Conservation (phyloP, 202 grass and related monocot genomes). For the Panicum hallii region DNA sequence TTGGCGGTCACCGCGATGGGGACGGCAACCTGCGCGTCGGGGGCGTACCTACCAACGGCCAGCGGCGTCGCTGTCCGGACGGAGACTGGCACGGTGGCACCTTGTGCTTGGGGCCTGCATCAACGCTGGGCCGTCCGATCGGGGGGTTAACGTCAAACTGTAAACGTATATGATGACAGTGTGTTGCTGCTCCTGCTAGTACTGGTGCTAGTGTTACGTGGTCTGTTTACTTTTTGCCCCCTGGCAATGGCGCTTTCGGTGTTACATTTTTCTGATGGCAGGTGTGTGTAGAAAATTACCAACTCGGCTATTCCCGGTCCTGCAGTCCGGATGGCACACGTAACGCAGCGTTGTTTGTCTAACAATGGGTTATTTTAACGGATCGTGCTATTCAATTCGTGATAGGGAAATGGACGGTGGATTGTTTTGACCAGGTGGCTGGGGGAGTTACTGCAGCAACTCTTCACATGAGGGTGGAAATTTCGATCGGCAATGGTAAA, state of each 20-base stretch:
- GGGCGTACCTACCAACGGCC: not conserved
- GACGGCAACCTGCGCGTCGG: not conserved
- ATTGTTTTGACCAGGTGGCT: not conserved
- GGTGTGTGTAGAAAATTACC: not conserved
- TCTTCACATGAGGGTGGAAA: not conserved
- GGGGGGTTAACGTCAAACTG: not conserved
- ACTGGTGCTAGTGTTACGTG: not conserved
- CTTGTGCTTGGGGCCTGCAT: not conserved
- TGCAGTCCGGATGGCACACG: not conserved
- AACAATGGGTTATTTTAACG: not conserved
- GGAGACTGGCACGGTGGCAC: not conserved
- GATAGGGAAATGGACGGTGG: not conserved
- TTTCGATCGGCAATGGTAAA: not conserved
- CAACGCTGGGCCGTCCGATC: not conserved
- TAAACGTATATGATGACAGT: not conserved
- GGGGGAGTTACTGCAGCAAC: not conserved
- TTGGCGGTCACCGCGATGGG: not conserved
- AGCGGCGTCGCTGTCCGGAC: conserved; percentile 20
- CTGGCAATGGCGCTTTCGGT: not conserved
- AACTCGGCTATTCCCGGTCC: not conserved
- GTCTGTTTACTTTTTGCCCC: not conserved
- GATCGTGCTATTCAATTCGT: not conserved
- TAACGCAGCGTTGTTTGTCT: not conserved
- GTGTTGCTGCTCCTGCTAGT: not conserved
- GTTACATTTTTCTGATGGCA: not conserved